Conservation (phyloP, 495 filamentous ascomycete species). For the Annulohypoxylon moriforme region DNA sequence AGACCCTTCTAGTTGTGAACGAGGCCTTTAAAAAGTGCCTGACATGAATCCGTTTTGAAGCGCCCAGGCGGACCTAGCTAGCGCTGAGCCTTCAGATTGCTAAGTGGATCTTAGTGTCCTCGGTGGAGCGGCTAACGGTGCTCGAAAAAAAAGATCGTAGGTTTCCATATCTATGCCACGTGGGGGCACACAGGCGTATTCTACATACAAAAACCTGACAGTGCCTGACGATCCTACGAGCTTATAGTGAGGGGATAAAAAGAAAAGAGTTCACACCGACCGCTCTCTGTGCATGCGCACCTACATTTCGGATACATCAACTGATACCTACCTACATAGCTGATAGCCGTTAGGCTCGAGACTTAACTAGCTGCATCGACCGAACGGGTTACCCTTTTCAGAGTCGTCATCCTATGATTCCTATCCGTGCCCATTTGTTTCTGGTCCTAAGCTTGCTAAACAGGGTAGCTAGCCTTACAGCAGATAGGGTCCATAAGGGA, state of each 20-base stretch:
- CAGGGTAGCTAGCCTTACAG: conserved; percentile 27
- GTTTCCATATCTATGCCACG: conserved; percentile 24
- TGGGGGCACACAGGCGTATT: conserved; percentile 25
- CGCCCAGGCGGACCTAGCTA: conserved; percentile 24
- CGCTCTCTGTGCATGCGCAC: conserved; percentile 18
- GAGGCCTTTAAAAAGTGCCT: conserved; percentile 18
- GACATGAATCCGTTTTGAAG: conserved; percentile 24
- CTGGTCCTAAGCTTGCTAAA: conserved; percentile 14
- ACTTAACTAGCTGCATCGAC: conserved; percentile 15
- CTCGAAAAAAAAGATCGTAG: conserved; percentile 19
- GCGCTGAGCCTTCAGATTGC: conserved; percentile 27
- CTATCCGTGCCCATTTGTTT: conserved; percentile 3
- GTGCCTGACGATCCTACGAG: conserved; percentile 10
- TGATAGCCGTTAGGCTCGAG: background rate
- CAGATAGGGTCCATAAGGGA: conserved; percentile 12
- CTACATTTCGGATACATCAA: background rate
- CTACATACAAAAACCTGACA: conserved; percentile 1
- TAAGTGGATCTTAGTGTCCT: conserved; percentile 30
- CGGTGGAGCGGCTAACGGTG: conserved; percentile 18
- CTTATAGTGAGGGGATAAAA: conserved; percentile 2
- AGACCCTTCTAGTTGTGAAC: background rate
- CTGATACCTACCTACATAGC: background rate
- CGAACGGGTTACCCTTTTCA: conserved; percentile 34
- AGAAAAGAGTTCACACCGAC: conserved; percentile 20
- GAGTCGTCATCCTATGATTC: conserved; percentile 21